phyloP scores from a whole-genome alignment of 2,329 filamentous ascomycete genomes.

The Calycina herbarum region DNA sequence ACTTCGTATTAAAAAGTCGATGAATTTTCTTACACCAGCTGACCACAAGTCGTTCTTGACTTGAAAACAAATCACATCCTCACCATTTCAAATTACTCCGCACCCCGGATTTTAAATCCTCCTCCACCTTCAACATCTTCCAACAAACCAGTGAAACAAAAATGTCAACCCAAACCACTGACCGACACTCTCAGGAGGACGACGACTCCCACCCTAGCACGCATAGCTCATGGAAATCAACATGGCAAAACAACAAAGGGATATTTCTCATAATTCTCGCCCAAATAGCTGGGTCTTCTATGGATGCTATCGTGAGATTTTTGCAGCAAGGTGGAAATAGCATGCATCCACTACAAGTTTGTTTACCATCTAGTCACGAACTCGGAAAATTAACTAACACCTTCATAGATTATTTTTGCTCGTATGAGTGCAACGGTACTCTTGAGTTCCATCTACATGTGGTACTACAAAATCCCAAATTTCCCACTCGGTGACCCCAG shows the following conservation, averaged over 20 bases:
- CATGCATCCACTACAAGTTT: conserved; percentile 82
- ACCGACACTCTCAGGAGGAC: not conserved
- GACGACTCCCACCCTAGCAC: conserved; percentile 14
- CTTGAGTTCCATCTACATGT: conserved; percentile 63
- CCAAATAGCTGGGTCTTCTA: conserved; percentile 77
- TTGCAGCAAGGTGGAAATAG: conserved; percentile 70
- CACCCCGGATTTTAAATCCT: not conserved
- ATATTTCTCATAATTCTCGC: conserved; percentile 70
- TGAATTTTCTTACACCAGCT: conserved; percentile 3
- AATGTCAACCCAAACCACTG: not conserved
- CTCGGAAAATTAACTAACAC: conserved; percentile 66
- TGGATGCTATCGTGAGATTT: conserved; percentile 80
- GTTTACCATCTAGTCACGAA: conserved; percentile 39
- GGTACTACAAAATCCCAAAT: conserved; percentile 64
- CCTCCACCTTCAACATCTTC: not conserved
- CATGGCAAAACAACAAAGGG: conserved; percentile 70
- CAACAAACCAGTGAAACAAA: not conserved
- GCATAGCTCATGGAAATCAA: conserved; percentile 27
- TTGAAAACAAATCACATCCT: not conserved
- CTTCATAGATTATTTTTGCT: conserved; percentile 39
- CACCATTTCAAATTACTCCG: not conserved
- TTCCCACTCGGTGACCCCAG: conserved; percentile 69
- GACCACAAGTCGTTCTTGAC: conserved; percentile 2
- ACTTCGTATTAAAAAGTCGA: not conserved
- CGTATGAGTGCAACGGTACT: conserved; percentile 35